Conservation (phyloP, 768 basidiomycete genomes). For the Kwoniella newhampshirensis region DNA sequence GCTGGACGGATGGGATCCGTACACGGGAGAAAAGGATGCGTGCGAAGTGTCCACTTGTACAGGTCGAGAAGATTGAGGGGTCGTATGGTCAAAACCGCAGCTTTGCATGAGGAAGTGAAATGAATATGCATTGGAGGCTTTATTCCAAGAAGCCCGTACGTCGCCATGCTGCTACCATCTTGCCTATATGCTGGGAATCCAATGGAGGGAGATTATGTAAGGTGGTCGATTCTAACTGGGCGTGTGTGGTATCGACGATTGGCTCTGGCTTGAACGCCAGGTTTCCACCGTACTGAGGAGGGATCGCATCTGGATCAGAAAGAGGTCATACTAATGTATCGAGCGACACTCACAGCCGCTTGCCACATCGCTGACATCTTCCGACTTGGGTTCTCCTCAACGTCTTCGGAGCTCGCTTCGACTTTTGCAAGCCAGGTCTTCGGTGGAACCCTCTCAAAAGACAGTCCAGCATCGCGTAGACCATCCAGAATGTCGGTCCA, state of each 20-base stretch:
- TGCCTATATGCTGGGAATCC: slow-evolving; percentile 49
- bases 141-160: slow-evolving; percentile 52
- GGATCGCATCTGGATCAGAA: too few relatives aligned
- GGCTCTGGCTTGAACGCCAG: slow-evolving; percentile 24
- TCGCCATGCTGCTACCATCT: slow-evolving; percentile 57
- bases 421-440: slow-evolving; percentile 55
- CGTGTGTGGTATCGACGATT: slow-evolving; percentile 49
- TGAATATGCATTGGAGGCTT: not conserved
- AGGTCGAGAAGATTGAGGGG: slow-evolving; percentile 27
- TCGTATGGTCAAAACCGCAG: not conserved
- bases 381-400: slow-evolving; percentile 54
- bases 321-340: too few relatives aligned
- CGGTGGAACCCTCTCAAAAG: slow-evolving; percentile 53
- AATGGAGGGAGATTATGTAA: slow-evolving; percentile 46
- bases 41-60: slow-evolving; percentile 48
- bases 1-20: slow-evolving; percentile 49
- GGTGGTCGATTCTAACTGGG: slow-evolving; percentile 46
- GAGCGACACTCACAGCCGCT: slow-evolving; percentile 37
- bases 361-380: slow-evolving; percentile 53
- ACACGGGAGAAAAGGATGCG: slow-evolving; percentile 50
- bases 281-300: slow-evolving; percentile 41
- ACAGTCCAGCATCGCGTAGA: slow-evolving; percentile 53
- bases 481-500: slow-evolving; percentile 57
- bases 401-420: slow-evolving; percentile 47
- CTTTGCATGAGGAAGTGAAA: not conserved